Evolutionary conservation across 2,329 filamentous ascomycete species (phyloP), one percentile per base, ranked within the genome.

Genomic region (Zymoseptoria pseudotritici): DNA sequence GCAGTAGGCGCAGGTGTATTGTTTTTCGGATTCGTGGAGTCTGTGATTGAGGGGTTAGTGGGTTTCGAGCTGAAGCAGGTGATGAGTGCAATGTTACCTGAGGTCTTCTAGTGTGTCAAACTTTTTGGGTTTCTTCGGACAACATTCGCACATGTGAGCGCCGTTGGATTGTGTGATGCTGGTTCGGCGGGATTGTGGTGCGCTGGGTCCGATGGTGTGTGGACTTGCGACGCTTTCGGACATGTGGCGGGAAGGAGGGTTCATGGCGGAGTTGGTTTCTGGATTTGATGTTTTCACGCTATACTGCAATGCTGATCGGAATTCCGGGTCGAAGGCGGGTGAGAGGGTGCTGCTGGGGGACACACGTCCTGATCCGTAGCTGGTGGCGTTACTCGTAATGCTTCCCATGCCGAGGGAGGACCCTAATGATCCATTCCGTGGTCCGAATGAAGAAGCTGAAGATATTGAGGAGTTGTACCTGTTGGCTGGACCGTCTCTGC

Each of bases 41-140:
- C 93, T 97, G 71, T 19, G 11, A 42, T 9, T n/a, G 22, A n/a
- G 50, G 9, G 52, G 53, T 52, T 54, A 50, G 57, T 26, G 24
- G 36, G 4, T 3, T 36, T 13, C 17, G 36, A 42, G 36, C 3
- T 29, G 26, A 19, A 26, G 21, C 2, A 50, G 4, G 36, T 20
- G 31, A 8, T 55, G 29, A 29, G 2, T 24, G n/a, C 10, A n/a
- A 31, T 11, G 4, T 56, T 84, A 96, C 92, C 86, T 86, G 58
- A 97, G 79, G 66, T 96, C 90, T 64, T 93, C 88, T 63, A 85
- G 81, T 4, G 85, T 53, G 67, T 95, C 90, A 70, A 97, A 97
- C 71, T 95, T 96, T 76, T 95, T 96, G 1, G 92, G 92, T 76
- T 97, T 97, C 76, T 97, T 97, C 0, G 91, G 92, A 75, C 92